Conservation (phyloP, 176 grass and related monocot genomes). For the Puya raimondii region DNA sequence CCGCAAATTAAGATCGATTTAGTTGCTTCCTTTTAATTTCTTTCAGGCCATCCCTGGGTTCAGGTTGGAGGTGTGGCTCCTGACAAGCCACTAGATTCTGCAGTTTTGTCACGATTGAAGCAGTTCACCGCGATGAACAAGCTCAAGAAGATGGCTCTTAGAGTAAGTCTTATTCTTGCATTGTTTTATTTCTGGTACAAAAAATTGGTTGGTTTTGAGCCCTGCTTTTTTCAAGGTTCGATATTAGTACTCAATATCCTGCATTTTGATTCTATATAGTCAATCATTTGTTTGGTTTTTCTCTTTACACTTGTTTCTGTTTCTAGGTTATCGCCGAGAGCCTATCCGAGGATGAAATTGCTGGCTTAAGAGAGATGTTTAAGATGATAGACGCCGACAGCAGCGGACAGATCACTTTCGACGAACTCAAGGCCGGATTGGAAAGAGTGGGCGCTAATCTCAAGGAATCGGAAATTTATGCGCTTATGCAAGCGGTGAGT, state of each 20-base stretch:
- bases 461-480: constrained; percentile 66
- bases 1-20: not conserved
- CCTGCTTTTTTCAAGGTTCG: too few species aligned
- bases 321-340: constrained; percentile 70
- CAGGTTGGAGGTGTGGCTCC: constrained; percentile 73
- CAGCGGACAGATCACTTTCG: constrained; percentile 73
- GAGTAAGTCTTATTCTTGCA: constrained; percentile 34
- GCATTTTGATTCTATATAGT: not conserved
- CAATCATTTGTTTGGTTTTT: not conserved
- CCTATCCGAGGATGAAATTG: constrained; percentile 75
- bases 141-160: constrained; percentile 85
- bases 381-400: constrained; percentile 84
- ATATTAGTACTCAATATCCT: not conserved
- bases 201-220: too few species aligned
- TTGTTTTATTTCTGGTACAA: not conserved
- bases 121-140: constrained; percentile 93
- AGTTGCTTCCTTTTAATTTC: constrained; percentile 2
- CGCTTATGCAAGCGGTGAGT: constrained; percentile 61
- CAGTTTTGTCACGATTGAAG: constrained; percentile 84
- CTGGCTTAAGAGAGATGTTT: constrained; percentile 83
- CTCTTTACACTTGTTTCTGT: constrained; percentile 12
- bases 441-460: constrained; percentile 64
- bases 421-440: constrained; percentile 68
- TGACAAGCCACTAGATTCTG: constrained; percentile 76
- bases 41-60: constrained; percentile 81